Conservation (phyloP, 2,329 filamentous ascomycete genomes). For the Exophiala phaeomuriformis region DNA sequence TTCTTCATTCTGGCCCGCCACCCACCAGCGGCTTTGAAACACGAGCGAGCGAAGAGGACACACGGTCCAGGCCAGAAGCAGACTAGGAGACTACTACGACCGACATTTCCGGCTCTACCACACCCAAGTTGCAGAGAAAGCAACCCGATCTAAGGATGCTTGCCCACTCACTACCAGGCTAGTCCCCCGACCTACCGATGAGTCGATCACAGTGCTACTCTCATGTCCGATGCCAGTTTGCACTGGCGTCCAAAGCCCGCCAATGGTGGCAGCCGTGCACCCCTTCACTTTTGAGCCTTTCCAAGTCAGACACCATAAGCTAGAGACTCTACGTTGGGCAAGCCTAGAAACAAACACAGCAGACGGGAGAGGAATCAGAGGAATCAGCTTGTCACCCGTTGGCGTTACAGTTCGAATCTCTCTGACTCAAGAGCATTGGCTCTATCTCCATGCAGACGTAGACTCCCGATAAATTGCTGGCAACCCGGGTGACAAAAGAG, state of each 20-base stretch:
- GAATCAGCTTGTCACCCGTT: not conserved
- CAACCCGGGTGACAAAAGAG: slow-evolving; percentile 6
- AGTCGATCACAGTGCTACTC: slow-evolving; percentile 17
- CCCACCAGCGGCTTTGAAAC: slow-evolving; percentile 13
- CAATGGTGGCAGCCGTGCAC: slow-evolving; percentile 11
- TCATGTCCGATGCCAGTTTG: slow-evolving; percentile 20
- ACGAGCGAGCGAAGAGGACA: slow-evolving; percentile 15
- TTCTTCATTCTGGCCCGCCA: slow-evolving; percentile 7
- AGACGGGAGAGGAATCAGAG: slow-evolving; percentile 2
- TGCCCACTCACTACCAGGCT: slow-evolving; percentile 10
- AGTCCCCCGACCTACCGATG: slow-evolving; percentile 15
- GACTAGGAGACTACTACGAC: slow-evolving; percentile 5
- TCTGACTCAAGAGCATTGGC: not conserved
- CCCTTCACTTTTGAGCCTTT: not conserved
- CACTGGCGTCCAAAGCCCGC: slow-evolving; percentile 14
- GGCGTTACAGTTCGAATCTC: slow-evolving; percentile 7
- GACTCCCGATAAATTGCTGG: slow-evolving; percentile 2
- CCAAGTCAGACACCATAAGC: not conserved
- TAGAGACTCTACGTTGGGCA: not conserved
- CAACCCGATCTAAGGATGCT: slow-evolving; percentile 19
- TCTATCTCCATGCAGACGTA: not conserved
- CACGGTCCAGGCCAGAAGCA: not conserved
- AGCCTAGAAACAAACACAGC: slow-evolving; percentile 11
- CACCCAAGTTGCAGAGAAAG: slow-evolving; percentile 22
- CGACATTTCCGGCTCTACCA: slow-evolving; percentile 13